Base-by-base conservation (phyloP, 257 asterid species). In the Salvia hispanica region DNA sequence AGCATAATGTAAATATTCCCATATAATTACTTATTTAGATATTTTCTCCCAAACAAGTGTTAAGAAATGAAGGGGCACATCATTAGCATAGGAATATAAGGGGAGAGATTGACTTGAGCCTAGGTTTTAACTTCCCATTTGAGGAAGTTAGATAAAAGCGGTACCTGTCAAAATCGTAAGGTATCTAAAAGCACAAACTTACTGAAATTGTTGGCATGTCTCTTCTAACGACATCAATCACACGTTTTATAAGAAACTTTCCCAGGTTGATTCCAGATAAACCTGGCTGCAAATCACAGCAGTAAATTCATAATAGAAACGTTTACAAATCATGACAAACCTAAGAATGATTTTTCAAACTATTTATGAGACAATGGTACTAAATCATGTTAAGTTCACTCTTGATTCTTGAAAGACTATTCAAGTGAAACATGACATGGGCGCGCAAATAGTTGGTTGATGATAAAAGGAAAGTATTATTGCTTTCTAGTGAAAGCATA, bases 211-310 rank as follows among this genome's bases (percentile, higher is more conserved):
- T 76, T 33, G 90, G 89, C 97, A 90, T 90, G 82, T 88, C 97
- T 73, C 84, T 88, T 77, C 87, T 88, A 72, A 93, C 97, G 69
- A 90, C 79, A 84, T 93, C 96, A 67, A 93, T 86, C 75, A 90
- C 99, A 42, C 97, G 96, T 75, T 93, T 93, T 40, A 93, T 93
- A 37, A 90, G 97, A 76, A 88, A 88, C 84, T 88, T 93, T 67
- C 99, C 96, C 61, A 93, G 83, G 78, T 93, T 93, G 83, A 93
- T 78, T 73, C 97, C 99, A 55, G 99, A 82, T 76, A 93, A 83
- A 74, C 97, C 99, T 71, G 94, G 97, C 97, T 93, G 91, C 79
- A 83, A 51, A 76, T 50, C 58, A 39, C 25, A 58, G 66, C 39
- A 39, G 50, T 44, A 57, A 69, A 37, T 42, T 45, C 25, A 70